phyloP scores from a whole-genome alignment of 257 asterid species.

The Nemophila menziesii region DNA sequence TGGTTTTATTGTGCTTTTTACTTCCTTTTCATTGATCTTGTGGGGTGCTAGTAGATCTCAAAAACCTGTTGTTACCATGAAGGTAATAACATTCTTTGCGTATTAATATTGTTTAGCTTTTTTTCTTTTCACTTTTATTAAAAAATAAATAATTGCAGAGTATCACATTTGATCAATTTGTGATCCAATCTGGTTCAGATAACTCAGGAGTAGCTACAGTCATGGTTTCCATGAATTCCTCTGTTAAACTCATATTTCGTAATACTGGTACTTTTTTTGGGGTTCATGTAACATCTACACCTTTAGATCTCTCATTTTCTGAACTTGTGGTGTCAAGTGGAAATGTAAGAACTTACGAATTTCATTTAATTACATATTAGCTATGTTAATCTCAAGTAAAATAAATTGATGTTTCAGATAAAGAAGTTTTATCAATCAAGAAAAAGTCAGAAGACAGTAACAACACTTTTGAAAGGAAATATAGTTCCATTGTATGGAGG shows the following conservation, averaged over 20 bases:
- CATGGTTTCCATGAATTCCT: slow-evolving; percentile 69
- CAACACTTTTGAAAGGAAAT: slow-evolving; percentile 37
- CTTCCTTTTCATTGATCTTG: slow-evolving; percentile 65
- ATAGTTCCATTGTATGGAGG: slow-evolving; percentile 76
- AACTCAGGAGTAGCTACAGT: slow-evolving; percentile 65
- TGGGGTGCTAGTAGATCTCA: slow-evolving; percentile 94
- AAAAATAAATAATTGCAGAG: slow-evolving; percentile 34
- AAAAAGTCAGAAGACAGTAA: slow-evolving; percentile 46
- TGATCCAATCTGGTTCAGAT: slow-evolving; percentile 73
- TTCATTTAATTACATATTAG: background rate
- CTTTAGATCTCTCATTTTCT: slow-evolving; percentile 53
- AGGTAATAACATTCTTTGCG: slow-evolving; percentile 25
- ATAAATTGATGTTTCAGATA: slow-evolving; percentile 43
- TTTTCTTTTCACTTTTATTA: too few relatives aligned
- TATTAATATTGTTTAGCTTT: background rate
- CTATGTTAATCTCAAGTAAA: too few relatives aligned
- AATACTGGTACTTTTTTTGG: slow-evolving; percentile 84
- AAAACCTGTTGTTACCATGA: slow-evolving; percentile 69
- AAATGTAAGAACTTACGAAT: too few relatives aligned
- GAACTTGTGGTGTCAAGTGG: slow-evolving; percentile 58
- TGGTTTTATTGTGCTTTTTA: slow-evolving; percentile 56
- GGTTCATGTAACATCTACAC: slow-evolving; percentile 65
- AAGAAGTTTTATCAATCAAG: slow-evolving; percentile 62
- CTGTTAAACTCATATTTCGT: slow-evolving; percentile 41
- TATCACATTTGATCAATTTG: slow-evolving; percentile 46